These are phyloP conservation scores for Musa troglodytarum DNA, from an alignment of 176 grass and related monocot species.

Conservation along the genomic window DNA sequence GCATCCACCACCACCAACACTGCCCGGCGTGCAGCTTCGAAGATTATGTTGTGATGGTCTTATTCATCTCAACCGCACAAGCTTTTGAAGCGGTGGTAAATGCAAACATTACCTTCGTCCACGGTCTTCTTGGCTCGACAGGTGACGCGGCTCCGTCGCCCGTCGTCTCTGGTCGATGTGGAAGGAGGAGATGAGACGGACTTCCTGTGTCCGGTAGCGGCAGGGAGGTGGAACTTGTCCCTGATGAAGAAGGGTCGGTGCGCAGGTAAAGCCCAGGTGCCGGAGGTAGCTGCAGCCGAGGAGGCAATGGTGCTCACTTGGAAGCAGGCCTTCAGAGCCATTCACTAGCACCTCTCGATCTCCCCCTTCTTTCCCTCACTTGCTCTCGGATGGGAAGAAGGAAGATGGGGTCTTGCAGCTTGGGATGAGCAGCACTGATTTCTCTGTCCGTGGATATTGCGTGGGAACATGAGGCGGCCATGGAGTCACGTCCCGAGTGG, in stretches of 20 bases:
- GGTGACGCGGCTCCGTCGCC: slow-evolving; percentile 25
- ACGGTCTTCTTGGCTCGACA: slow-evolving; percentile 64
- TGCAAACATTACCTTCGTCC: slow-evolving; percentile 54
- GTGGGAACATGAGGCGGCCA: neutral
- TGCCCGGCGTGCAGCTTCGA: slow-evolving; percentile 12
- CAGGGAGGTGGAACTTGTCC: slow-evolving; percentile 22
- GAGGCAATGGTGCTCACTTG: slow-evolving; percentile 37
- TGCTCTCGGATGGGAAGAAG: neutral
- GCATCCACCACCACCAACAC: slow-evolving; percentile 59
- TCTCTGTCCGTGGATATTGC: neutral
- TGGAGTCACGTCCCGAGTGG: neutral
- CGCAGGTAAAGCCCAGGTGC: slow-evolving; percentile 37
- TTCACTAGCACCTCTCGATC: neutral
- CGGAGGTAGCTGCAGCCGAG: slow-evolving; percentile 16
- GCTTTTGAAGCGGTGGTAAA: too few relatives aligned
- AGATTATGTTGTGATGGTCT: neutral
- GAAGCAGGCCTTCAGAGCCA: slow-evolving; percentile 81
- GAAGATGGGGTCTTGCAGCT: neutral
- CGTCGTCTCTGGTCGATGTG: slow-evolving; percentile 13
- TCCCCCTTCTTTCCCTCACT: neutral
- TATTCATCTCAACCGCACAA: neutral
- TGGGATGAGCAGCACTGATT: neutral
- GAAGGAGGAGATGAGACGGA: neutral
- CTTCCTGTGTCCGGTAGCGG: neutral
- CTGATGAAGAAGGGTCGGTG: slow-evolving; percentile 9